Base-by-base conservation (phyloP, 345 rosid species). In the Streptanthus diversifolius region DNA sequence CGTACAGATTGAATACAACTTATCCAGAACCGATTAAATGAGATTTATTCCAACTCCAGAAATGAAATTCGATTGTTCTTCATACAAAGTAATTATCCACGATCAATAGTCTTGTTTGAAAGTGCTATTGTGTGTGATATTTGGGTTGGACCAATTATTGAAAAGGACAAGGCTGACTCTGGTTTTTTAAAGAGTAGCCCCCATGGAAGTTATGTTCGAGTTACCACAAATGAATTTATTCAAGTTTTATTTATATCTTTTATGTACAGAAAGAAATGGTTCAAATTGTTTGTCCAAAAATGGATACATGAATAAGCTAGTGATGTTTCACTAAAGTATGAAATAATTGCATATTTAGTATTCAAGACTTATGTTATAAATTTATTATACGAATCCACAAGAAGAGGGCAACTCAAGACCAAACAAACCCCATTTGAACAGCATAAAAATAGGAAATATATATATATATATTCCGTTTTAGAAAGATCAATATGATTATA, bases 141-240 rank as follows among this genome's bases (percentile, higher is more conserved):
- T 15, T 47, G 54, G 49, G 77, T 64, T 64, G 65, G 71, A 35
- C 48, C 70, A 32, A 72, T 72, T 32, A 63, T 63, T 63, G 70
- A 24, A 43, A 72, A 63, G 63, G 70, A 64, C 71, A 64, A 73
- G 49, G 30, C 65, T 64, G 65, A 55, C 77, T 25, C 64, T 64
- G 24, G 40, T 63, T 63, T 55, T 55, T 64, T 7, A 73, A 73
- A 55, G 40, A 73, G 71, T 64, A 40, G 71, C 66, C 71, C 76
- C 70, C 70, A 72, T 54, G 39, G 30, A 35, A 64, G 57, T 72
- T 63, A 63, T 44, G 60, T 48, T 51, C 39, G 43, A 36, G 27
- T 59, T 37, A 63, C 36, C 45, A 63, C 36, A 14, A 24, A 29
- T 40, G 59, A 7, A 25, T 58, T 36, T 37, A 7, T 40, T 52